Evolutionary conservation across 768 basidiomycete genomes (phyloP).

Genomic region (Boletellus emodensis): DNA sequence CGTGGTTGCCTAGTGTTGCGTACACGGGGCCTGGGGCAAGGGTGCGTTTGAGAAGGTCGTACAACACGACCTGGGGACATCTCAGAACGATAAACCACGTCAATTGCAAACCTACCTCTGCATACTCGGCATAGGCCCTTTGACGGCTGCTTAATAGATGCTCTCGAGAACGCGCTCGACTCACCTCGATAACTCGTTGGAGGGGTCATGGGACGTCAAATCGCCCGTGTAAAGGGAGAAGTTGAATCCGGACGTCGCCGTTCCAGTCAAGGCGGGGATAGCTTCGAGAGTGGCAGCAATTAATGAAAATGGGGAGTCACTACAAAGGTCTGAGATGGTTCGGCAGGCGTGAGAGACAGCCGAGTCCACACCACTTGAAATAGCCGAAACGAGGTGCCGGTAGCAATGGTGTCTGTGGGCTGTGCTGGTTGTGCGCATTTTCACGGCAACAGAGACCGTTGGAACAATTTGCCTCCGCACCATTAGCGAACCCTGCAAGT

Average conservation of each 20-base stretch:
- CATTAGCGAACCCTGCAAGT: conserved; percentile 57
- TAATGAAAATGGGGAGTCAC: conserved; percentile 65
- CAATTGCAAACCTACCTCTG: conserved; percentile 43
- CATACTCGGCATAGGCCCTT: conserved; percentile 58
- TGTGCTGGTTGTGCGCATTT: conserved; percentile 46
- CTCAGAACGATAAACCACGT: conserved; percentile 5
- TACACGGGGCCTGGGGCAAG: conserved; percentile 71
- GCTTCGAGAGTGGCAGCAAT: conserved; percentile 57
- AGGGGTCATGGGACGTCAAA: conserved; percentile 66
- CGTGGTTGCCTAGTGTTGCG: conserved; percentile 73
- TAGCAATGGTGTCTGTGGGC: conserved; percentile 46
- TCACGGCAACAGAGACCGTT: conserved; percentile 62
- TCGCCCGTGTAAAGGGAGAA: conserved; percentile 73
- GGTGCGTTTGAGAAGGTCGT: conserved; percentile 59
- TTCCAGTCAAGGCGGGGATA: conserved; percentile 63
- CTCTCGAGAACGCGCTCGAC: conserved; percentile 7
- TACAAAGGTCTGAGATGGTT: conserved; percentile 13
- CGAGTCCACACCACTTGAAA: conserved; percentile 46
- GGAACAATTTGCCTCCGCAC: conserved; percentile 71
- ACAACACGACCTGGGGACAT: conserved; percentile 50
- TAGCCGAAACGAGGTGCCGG: conserved; percentile 70
- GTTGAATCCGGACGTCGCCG: conserved; percentile 55
- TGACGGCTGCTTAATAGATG: not conserved
- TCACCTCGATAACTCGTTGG: conserved; percentile 59
- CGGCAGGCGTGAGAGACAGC: not conserved